These are phyloP conservation scores for Scopulariopsis brevicaulis DNA, from an alignment of 2,329 filamentous ascomycete species.

Conservation along the genomic window DNA sequence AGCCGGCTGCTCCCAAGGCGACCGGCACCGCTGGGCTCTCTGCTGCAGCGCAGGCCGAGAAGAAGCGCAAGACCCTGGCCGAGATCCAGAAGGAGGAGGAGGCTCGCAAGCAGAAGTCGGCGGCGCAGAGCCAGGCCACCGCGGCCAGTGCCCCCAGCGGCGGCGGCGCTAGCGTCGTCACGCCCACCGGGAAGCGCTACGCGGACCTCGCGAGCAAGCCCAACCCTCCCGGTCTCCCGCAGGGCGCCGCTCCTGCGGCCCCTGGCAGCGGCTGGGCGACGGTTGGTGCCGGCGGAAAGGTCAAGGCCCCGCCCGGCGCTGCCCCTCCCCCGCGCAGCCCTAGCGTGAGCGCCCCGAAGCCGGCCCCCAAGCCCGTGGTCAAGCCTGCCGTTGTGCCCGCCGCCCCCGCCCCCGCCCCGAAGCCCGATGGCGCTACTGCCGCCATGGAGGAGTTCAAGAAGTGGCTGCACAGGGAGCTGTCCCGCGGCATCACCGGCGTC, in stretches of 20 bases:
- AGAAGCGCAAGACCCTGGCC: constrained; percentile 76
- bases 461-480: constrained; percentile 75
- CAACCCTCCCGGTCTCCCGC: constrained; percentile 21
- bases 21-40: constrained; percentile 12
- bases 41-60: constrained; percentile 5
- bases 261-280: constrained; percentile 69
- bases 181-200: constrained; percentile 66
- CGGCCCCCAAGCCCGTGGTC: constrained; percentile 25
- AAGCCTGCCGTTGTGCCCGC: constrained; percentile 38
- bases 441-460: constrained; percentile 90
- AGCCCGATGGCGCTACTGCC: constrained; percentile 23
- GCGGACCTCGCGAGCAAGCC: constrained; percentile 85
- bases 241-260: constrained; percentile 23
- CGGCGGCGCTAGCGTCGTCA: neutral
- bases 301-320: constrained; percentile 58
- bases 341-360: constrained; percentile 31
- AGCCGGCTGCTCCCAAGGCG: constrained; percentile 41
- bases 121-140: constrained; percentile 21
- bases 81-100: constrained; percentile 98
- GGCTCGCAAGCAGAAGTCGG: constrained; percentile 58
- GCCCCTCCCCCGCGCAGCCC: constrained; percentile 30
- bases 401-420: constrained; percentile 27
- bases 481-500: constrained; percentile 52
- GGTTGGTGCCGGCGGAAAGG: constrained; percentile 86
- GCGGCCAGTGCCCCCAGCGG: constrained; percentile 21